A percentile compares a stretch with the other conserved stretches of the same genome.
These are phyloP conservation scores for Nephelium lappaceum DNA, from an alignment of 345 rosid genomes.

Conservation along the genomic window DNA sequence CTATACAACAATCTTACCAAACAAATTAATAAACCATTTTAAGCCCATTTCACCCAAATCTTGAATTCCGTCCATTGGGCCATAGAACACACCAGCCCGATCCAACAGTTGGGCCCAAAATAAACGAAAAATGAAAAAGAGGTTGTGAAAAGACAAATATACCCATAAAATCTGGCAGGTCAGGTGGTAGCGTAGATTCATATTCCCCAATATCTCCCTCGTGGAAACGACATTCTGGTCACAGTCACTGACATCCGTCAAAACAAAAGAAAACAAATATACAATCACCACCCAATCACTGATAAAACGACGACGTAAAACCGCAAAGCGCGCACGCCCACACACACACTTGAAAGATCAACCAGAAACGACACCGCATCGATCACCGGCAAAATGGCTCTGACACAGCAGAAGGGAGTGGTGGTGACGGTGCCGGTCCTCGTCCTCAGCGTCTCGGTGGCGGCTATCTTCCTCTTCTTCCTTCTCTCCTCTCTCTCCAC, in stretches of 20 bases:
- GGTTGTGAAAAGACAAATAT: not conserved
- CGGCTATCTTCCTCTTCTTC: constrained; percentile 67
- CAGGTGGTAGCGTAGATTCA: not conserved
- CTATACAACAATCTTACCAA: too few species aligned
- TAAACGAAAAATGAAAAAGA: too few species aligned
- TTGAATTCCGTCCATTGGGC: too few species aligned
- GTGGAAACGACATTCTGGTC: not conserved
- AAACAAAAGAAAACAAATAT: not conserved
- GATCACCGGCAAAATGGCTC: constrained; percentile 10
- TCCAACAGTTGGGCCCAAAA: not conserved
- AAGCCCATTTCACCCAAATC: too few species aligned
- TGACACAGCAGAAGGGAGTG: constrained; percentile 57
- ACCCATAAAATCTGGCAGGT: not conserved
- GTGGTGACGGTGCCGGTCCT: constrained; percentile 67
- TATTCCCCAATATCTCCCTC: not conserved
- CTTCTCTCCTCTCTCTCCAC: constrained; percentile 75
- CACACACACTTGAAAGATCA: not conserved
- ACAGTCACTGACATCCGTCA: not conserved
- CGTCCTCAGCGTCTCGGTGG: constrained; percentile 61
- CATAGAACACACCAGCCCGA: too few species aligned
- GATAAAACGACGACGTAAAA: not conserved
- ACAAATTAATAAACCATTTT: too few species aligned
- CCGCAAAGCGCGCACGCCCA: not conserved
- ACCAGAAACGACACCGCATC: not conserved
- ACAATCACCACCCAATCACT: not conserved